A percentile compares a stretch with the other conserved stretches of the same genome.
phyloP scores from a whole-genome alignment of 768 basidiomycete species.

The Gloeophyllum trabeum region DNA sequence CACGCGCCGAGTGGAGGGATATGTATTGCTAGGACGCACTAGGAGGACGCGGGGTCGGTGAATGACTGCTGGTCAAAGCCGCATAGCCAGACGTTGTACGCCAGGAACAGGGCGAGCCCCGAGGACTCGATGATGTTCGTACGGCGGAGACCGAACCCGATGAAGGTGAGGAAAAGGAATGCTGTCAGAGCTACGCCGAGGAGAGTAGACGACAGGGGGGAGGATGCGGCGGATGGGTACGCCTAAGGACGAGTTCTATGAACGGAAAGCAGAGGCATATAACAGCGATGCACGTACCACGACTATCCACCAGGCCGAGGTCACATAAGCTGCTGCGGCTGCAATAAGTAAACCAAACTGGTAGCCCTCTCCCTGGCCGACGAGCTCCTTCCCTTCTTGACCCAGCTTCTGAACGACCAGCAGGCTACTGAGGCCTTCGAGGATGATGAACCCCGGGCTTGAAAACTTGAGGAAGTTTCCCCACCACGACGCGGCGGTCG shows the following conservation, averaged over 20 bases:
- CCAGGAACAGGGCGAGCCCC: conserved; percentile 77
- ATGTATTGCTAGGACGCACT: conserved; percentile 34
- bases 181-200: conserved; percentile 83
- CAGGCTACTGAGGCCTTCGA: conserved; percentile 79
- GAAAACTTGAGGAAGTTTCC: conserved; percentile 57
- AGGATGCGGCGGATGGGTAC: conserved; percentile 73
- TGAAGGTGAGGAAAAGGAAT: conserved; percentile 82
- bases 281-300: conserved; percentile 35
- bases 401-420: conserved; percentile 76
- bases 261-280: neutral
- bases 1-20: neutral
- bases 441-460: conserved; percentile 67
- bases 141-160: conserved; percentile 79
- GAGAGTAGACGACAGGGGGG: conserved; percentile 81
- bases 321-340: conserved; percentile 70
- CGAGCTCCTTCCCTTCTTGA: conserved; percentile 62
- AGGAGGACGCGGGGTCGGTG: conserved; percentile 63
- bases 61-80: conserved; percentile 69
- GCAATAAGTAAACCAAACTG: conserved; percentile 71
- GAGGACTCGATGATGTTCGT: conserved; percentile 93
- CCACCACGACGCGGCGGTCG: conserved; percentile 58
- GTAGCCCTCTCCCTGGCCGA: conserved; percentile 60
- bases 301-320: conserved; percentile 82
- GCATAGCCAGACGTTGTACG: conserved; percentile 86
- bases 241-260: conserved; percentile 29